Base-by-base conservation (phyloP, 768 basidiomycete genomes). In the Leucocoprinus birnbaumii region DNA sequence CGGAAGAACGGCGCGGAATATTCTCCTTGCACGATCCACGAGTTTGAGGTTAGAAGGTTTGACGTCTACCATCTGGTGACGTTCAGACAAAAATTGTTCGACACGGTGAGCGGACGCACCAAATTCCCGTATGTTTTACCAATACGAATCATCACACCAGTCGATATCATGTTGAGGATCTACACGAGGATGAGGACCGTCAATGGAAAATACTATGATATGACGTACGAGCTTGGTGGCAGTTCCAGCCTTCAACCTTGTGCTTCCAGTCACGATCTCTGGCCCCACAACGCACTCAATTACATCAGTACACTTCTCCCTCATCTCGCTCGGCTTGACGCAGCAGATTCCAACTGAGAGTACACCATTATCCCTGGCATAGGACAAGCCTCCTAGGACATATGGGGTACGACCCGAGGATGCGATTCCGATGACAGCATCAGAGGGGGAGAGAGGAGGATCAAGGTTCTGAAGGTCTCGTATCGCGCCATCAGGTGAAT, bases 121-220 rank as follows among this genome's bases (percentile, higher is more conserved):
- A 70, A 31, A 55, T 72, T 72, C 8, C 71, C 68, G 51, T 66
- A 68, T 1, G 70, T 72, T 55, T 69, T 70, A 8, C 71, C 71
- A 24, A 71, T 61, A 40, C 66, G 62, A 41, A 72, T 63, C 62
- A 70, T 70, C 0, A 70, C 61, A 0, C 67, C 69, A 2, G 70
- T 71, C 21, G 70, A 71, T 14, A 71, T 69, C 70, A 71, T 72
- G 49, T 72, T 72, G 49, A 72, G 46, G 34, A 71, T 68, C 69
- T 69, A 35, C 2, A 31, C 10, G 31, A 48, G 7, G 19, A 21
- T 53, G 18, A 26, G 26, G 34, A 43, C 21, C 41, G 25, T n/a
- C 31, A 31, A 31, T n/a, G n/a, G 41, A 6, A 10, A 18, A 38
- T 14, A 46, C 13, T 14, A 26, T 13, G 14, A 31, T 38, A 51